phyloP scores from a whole-genome alignment of 108 stramenopile species.

The Seminavis robusta region DNA sequence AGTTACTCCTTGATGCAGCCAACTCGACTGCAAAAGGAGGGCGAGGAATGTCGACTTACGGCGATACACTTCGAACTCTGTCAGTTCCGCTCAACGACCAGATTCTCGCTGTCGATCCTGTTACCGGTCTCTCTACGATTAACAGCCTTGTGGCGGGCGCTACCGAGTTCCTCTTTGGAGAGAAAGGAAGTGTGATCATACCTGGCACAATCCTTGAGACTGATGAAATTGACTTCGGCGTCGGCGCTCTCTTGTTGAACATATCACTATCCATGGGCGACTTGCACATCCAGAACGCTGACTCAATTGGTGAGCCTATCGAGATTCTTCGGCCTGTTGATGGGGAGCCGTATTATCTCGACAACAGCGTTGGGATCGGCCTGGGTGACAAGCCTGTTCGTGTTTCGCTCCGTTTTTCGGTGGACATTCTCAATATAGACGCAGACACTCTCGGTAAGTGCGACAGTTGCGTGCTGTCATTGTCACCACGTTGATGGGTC shows the following conservation, averaged over 20 bases:
- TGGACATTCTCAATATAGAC: no score
- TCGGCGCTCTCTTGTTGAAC: slow-evolving; percentile 60
- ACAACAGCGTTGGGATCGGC: slow-evolving; percentile 56
- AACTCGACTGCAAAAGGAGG: slow-evolving; percentile 34
- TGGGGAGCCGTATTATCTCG: slow-evolving; percentile 35
- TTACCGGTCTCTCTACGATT: slow-evolving; percentile 46
- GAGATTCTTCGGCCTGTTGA: slow-evolving; percentile 42
- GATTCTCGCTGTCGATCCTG: slow-evolving; percentile 44
- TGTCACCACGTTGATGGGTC: no score
- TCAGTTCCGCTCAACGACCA: slow-evolving; percentile 29
- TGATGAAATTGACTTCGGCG: slow-evolving; percentile 26
- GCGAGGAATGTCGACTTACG: slow-evolving; percentile 43
- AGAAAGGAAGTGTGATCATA: slow-evolving; percentile 30
- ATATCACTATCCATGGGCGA: slow-evolving; percentile 48
- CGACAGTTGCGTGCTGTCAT: no score
- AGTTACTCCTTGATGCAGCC: slow-evolving; percentile 38
- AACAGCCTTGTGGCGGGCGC: slow-evolving; percentile 55
- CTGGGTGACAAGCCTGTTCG: slow-evolving; percentile 35
- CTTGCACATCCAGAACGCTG: slow-evolving; percentile 46
- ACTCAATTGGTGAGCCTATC: slow-evolving; percentile 57
- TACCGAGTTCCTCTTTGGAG: slow-evolving; percentile 52
- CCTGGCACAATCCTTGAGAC: slow-evolving; percentile 45
- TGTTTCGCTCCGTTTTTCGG: no score
- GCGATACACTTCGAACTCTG: slow-evolving; percentile 43
- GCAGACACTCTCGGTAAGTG: no score